These are phyloP conservation scores for Mortierella sp. DNA, from an alignment of 371 early-diverging fungal genomes.

Conservation along the genomic window DNA sequence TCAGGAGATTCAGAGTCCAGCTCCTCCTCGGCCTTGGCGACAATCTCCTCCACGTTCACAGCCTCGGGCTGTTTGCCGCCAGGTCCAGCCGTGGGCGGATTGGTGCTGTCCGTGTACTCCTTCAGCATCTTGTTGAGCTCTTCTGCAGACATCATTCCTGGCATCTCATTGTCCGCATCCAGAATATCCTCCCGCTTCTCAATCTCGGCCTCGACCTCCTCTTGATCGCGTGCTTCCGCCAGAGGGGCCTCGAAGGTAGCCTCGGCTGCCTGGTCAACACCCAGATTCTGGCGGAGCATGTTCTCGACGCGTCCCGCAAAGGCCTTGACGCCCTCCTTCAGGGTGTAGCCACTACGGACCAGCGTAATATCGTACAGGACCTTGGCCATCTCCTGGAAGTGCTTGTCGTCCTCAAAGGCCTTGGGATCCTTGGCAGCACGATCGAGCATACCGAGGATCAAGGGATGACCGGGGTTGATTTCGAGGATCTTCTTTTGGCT, in stretches of 20 bases:
- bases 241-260: conserved; percentile 58
- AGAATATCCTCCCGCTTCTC: conserved; percentile 56
- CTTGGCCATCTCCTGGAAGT: conserved; percentile 67
- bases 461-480: conserved; percentile 85
- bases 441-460: conserved; percentile 68
- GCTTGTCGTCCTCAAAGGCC: conserved; percentile 58
- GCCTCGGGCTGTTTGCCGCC: conserved; percentile 6
- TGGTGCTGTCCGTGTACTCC: conserved; percentile 51
- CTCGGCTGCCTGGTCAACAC: conserved; percentile 61
- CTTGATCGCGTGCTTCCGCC: conserved; percentile 51
- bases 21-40: conserved; percentile 47
- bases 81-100: conserved; percentile 23
- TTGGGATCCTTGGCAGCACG: conserved; percentile 58
- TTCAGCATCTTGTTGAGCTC: conserved; percentile 50
- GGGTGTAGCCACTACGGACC: conserved; percentile 79
- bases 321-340: conserved; percentile 64
- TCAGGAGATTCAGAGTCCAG: conserved; percentile 36
- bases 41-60: conserved; percentile 36
- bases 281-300: conserved; percentile 73
- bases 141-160: conserved; percentile 29
- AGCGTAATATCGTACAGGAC: conserved; percentile 84
- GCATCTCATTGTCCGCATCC: conserved; percentile 37
- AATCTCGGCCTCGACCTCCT: conserved; percentile 52
- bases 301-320: conserved; percentile 81
- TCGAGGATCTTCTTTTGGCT: conserved; percentile 84